Evolutionary conservation across 2,329 filamentous ascomycete species (phyloP).

Genomic region (Paraphoma sp.): DNA sequence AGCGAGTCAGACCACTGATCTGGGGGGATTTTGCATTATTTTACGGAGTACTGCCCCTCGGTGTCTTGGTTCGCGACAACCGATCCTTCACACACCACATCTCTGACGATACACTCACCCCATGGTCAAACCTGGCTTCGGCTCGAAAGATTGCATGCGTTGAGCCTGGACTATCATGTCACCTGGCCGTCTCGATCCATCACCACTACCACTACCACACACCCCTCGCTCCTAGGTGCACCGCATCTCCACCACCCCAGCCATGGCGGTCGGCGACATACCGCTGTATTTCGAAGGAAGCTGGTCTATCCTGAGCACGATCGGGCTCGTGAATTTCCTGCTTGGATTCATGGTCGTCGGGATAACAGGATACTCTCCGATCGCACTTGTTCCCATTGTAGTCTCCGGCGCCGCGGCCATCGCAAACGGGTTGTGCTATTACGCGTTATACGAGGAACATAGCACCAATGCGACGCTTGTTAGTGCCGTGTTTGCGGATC

Average conservation of each 20-base stretch:
- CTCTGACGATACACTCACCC: too few species aligned
- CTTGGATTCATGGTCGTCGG: constrained; percentile 3
- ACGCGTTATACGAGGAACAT: constrained; percentile 1
- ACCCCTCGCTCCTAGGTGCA: too few species aligned
- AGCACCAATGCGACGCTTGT: background rate
- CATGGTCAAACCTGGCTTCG: too few species aligned
- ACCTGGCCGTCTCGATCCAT: too few species aligned
- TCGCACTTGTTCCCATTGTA: constrained; percentile 1
- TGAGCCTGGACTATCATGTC: too few species aligned
- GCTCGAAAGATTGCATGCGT: too few species aligned
- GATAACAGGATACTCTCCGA: background rate
- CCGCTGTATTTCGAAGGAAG: constrained; percentile 4
- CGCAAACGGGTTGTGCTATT: constrained; percentile 4
- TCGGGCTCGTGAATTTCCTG: background rate
- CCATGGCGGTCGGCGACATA: background rate
- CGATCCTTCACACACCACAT: too few species aligned
- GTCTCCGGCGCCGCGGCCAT: background rate
- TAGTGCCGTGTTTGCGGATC: constrained; percentile 1
- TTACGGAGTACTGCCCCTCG: too few species aligned
- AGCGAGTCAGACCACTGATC: too few species aligned
- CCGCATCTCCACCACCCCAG: background rate
- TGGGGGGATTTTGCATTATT: too few species aligned
- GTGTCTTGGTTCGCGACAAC: too few species aligned
- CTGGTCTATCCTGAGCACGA: constrained; percentile 4
- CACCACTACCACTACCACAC: too few species aligned